Evolutionary conservation across 345 rosid species (phyloP), one percentile per base, ranked within the genome.

Genomic region (Excoecaria cochinchinensis): DNA sequence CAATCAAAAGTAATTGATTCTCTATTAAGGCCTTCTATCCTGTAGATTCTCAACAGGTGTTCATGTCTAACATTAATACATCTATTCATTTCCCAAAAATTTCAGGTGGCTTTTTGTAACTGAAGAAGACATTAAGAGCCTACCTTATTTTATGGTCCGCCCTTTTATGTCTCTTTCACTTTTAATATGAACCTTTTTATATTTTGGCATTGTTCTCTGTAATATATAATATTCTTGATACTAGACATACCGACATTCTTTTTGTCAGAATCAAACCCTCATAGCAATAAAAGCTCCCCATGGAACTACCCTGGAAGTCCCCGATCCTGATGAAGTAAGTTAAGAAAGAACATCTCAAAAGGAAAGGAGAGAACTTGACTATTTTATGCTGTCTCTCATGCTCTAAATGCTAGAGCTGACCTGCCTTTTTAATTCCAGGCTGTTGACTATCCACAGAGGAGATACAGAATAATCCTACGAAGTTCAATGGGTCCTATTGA

Each of bases 401-500:
- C 36, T 73, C 77, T 80, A 69, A 70, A 79, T 69, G 74, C 76
- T 72, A 73, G 60, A 80, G 60, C 75, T 67, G 62, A 59, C 47
- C 74, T 71, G 74, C 82, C 81, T 81, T 46, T 79, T 77, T 42
- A 70, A 51, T 40, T 15, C 21, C 85, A 95, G 98, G 93, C 89
- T 70, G 92, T 72, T 87, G 97, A 91, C 67, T 79, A 82, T 73
- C 89, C 89, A 10, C 93, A 90, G 71, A 90, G 91, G 87, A 90
- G 99, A 87, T 93, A 95, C 83, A 89, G 93, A 83, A 90, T 95
- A 85, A 89, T 91, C 74, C 90, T 95, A 57, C 84, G 99, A 85
- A 95, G 99, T 89, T 87, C 92, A 19, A 91, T 93, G 97, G 99
- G 97, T 77, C 97, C 96, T n/a, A 88, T 95, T 74, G 98, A 95